phyloP scores from a whole-genome alignment of 2,329 filamentous ascomycete species.

The Apiospora koreana region DNA sequence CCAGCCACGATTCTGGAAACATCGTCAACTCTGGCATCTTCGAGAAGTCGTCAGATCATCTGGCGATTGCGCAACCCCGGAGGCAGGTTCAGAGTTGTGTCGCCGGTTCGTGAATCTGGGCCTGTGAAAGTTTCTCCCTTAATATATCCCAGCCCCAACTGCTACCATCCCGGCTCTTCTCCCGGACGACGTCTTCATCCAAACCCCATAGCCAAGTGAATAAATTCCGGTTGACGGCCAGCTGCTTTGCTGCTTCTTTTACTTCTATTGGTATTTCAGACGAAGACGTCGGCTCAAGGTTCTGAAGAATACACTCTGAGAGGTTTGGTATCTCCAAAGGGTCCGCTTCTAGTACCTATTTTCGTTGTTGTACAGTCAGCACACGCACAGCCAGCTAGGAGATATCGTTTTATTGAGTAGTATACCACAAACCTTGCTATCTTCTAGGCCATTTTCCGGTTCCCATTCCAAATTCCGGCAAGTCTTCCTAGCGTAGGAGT shows the following conservation, averaged over 20 bases:
- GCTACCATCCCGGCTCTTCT: background rate
- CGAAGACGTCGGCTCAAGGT: background rate
- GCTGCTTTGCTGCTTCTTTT: background rate
- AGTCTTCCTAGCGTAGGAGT: background rate
- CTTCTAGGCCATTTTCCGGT: background rate
- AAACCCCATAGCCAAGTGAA: background rate
- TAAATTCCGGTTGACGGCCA: background rate
- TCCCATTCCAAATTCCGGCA: background rate
- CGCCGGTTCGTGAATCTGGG: background rate
- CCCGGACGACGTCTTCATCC: background rate
- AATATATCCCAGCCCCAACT: background rate
- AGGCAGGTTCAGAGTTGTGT: background rate
- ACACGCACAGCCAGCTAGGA: background rate
- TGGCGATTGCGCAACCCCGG: background rate
- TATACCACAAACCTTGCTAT: background rate
- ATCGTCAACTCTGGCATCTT: background rate
- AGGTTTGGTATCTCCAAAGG: background rate
- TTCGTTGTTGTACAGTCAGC: background rate
- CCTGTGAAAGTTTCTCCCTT: background rate
- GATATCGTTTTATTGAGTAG: background rate
- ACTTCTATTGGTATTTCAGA: background rate
- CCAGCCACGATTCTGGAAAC: too few species aligned
- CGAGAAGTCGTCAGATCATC: background rate
- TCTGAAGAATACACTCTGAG: background rate
- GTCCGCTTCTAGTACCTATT: background rate